A percentile compares a stretch with the other conserved stretches of the same genome.
These are phyloP conservation scores for Ceratocystis albifundus DNA, from an alignment of 2,329 filamentous ascomycete genomes.

Conservation along the genomic window DNA sequence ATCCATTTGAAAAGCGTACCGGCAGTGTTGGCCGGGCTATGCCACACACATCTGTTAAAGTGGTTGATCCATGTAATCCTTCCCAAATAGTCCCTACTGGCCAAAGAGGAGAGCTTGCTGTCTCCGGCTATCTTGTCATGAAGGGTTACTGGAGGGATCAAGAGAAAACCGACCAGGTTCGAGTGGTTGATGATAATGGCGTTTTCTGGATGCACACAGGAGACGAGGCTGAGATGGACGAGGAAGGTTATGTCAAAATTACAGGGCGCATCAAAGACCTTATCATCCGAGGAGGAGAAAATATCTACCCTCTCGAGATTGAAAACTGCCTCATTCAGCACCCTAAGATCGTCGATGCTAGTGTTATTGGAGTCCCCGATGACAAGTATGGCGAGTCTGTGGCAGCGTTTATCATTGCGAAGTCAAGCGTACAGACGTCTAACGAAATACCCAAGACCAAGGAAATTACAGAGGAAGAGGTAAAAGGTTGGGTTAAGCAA, in stretches of 20 bases:
- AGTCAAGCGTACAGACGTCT: conserved; percentile 26
- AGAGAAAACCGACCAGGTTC: conserved; percentile 55
- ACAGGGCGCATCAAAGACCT: conserved; percentile 89
- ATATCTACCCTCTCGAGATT: conserved; percentile 87
- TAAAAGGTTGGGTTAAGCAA: conserved; percentile 60
- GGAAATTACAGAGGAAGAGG: conserved; percentile 33
- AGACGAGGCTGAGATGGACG: conserved; percentile 80
- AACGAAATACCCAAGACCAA: neutral
- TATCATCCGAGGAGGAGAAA: conserved; percentile 90
- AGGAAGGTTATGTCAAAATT: conserved; percentile 72
- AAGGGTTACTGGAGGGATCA: conserved; percentile 77
- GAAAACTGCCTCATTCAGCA: conserved; percentile 77
- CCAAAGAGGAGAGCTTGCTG: conserved; percentile 66
- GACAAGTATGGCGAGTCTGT: conserved; percentile 77
- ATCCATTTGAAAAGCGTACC: conserved; percentile 62
- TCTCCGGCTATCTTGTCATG: conserved; percentile 81
- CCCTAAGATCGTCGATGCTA: conserved; percentile 58
- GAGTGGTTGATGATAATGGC: conserved; percentile 34
- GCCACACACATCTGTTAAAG: conserved; percentile 66
- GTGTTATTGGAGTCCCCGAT: conserved; percentile 75
- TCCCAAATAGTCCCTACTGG: conserved; percentile 49
- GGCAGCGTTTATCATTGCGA: conserved; percentile 64
- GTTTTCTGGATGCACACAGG: conserved; percentile 82
- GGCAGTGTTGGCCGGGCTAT: conserved; percentile 67
- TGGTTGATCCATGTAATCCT: conserved; percentile 59